A percentile compares a stretch with the other conserved stretches of the same genome.
Conservation (phyloP, 2,329 filamentous ascomycete species). For the Colletotrichum aenigma region DNA sequence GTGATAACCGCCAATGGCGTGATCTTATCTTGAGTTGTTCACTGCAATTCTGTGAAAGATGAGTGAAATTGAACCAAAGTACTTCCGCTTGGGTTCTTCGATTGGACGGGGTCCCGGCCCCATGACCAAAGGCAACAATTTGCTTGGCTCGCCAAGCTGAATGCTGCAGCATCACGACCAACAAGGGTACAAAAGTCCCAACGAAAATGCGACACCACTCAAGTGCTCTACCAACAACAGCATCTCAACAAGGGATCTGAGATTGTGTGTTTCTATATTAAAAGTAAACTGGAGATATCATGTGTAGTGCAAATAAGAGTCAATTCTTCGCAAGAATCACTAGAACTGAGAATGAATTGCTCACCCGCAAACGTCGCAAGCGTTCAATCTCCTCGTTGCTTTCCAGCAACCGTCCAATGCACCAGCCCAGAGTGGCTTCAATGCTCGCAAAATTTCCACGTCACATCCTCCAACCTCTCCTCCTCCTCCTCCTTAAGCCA, state of each 20-base stretch:
- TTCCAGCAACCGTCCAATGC: background rate
- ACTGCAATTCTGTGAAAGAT: background rate
- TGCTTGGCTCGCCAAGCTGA: background rate
- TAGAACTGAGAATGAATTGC: background rate
- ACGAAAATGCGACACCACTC: background rate
- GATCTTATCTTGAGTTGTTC: background rate
- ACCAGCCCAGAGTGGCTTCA: background rate
- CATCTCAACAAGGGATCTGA: background rate
- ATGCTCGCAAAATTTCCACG: conserved; percentile 28
- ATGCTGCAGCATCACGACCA: background rate
- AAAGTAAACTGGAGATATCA: background rate
- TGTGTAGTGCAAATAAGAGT: background rate
- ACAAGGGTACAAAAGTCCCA: background rate
- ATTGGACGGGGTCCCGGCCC: background rate
- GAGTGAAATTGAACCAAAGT: background rate
- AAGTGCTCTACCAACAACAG: background rate
- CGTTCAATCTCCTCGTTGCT: background rate
- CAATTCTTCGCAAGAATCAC: background rate
- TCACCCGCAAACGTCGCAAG: background rate
- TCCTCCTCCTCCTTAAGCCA: conserved; percentile 9
- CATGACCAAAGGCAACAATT: background rate
- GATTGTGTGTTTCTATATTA: background rate
- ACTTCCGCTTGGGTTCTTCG: background rate
- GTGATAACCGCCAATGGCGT: background rate
- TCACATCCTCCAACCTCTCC: background rate